A percentile compares a stretch with the other conserved stretches of the same genome.
phyloP scores from a whole-genome alignment of 305 asterid genomes.

The Plantago rigida region DNA sequence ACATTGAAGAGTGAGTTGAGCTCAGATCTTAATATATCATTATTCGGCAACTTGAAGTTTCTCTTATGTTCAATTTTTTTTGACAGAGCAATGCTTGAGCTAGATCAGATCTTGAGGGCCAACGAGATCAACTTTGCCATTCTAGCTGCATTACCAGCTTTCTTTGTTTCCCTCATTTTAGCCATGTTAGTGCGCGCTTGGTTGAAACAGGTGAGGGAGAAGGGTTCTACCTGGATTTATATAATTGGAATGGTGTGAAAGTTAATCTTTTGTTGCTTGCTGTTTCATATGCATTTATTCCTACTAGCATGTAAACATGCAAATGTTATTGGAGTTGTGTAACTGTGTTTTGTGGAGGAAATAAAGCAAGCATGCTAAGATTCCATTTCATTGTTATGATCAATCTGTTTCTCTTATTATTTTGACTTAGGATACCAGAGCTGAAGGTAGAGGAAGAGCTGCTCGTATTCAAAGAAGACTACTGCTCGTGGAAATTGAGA shows the following conservation, averaged over 20 bases:
- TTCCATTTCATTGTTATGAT: not conserved
- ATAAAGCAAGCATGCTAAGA: not conserved
- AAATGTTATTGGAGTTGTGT: constrained; percentile 4
- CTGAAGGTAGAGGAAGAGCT: constrained; percentile 92
- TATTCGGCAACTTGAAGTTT: constrained; percentile 22
- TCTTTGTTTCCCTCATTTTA: constrained; percentile 64
- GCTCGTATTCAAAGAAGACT: constrained; percentile 89
- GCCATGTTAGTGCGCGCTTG: constrained; percentile 78
- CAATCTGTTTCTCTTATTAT: constrained; percentile 20
- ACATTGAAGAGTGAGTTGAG: constrained; percentile 64
- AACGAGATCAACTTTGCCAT: constrained; percentile 96
- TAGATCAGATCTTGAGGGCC: constrained; percentile 95
- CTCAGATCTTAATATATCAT: constrained; percentile 21
- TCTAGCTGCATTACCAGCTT: constrained; percentile 96
- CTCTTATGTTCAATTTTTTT: constrained; percentile 26
- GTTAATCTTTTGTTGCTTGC: constrained; percentile 7
- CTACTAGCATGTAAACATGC: not conserved
- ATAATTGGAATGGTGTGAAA: not conserved
- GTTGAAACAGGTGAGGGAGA: constrained; percentile 61
- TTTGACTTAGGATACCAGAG: constrained; percentile 68
- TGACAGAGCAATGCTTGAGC: constrained; percentile 96
- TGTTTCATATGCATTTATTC: constrained; percentile 4
- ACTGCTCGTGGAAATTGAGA: constrained; percentile 69
- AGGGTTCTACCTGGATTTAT: constrained; percentile 6
- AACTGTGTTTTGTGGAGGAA: not conserved